Evolutionary conservation across 257 asterid genomes (phyloP).

Genomic region (Solanum piurae): DNA sequence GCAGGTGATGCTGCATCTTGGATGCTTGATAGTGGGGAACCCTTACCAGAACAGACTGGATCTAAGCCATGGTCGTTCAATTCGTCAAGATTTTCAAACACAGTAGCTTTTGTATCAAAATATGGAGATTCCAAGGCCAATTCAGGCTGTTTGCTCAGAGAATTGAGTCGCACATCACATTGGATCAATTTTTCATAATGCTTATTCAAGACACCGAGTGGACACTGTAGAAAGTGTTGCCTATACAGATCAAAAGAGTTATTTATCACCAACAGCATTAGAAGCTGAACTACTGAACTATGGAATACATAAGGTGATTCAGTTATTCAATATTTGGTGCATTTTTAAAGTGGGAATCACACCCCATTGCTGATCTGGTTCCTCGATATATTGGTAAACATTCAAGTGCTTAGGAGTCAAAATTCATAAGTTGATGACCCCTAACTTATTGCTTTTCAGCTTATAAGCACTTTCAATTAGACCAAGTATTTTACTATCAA

Average conservation of each 20-base stretch:
- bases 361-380: neutral
- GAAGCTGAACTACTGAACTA: neutral
- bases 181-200: slow-evolving; percentile 77
- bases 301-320: neutral
- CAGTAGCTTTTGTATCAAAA: slow-evolving; percentile 40
- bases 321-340: neutral
- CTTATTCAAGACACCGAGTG: slow-evolving; percentile 58
- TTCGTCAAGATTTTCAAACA: slow-evolving; percentile 35
- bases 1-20: slow-evolving; percentile 37
- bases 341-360: neutral
- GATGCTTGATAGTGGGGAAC: slow-evolving; percentile 28
- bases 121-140: slow-evolving; percentile 35
- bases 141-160: slow-evolving; percentile 58
- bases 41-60: slow-evolving; percentile 19
- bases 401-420: neutral
- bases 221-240: slow-evolving; percentile 59
- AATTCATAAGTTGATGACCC: neutral
- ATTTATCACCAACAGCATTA: neutral
- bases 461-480: neutral
- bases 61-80: slow-evolving; percentile 13
- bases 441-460: neutral
- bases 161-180: slow-evolving; percentile 49
- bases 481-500: neutral
- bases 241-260: slow-evolving; percentile 28
- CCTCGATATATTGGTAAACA: neutral